Percentiles rank a stretch among this genome's conserved stretches.
These are phyloP conservation scores for Leishmania lainsoni DNA, from an alignment of 208 protist species.

Conservation along the genomic window DNA sequence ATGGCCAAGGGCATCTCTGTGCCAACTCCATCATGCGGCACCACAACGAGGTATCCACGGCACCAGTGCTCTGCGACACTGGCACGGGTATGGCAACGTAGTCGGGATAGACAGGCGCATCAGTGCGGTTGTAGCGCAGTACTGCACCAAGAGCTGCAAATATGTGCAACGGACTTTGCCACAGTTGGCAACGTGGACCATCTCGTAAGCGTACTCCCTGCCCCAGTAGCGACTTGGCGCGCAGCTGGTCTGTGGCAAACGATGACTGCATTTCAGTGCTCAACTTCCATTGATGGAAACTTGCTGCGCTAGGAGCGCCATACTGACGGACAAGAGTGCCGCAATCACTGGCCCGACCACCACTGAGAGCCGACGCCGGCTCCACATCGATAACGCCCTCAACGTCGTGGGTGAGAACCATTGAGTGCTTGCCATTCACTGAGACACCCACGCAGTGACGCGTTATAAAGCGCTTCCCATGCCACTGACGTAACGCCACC, in stretches of 20 bases:
- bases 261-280: not conserved
- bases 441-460: slow-evolving; percentile 75
- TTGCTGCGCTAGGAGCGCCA: not conserved
- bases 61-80: not conserved
- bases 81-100: not conserved
- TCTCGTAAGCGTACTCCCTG: not conserved
- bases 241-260: not conserved
- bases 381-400: slow-evolving; percentile 43
- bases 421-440: slow-evolving; percentile 58
- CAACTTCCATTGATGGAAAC: slow-evolving; percentile 9
- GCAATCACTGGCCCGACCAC: not conserved
- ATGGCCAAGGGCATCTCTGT: not conserved
- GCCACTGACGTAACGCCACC: slow-evolving; percentile 28
- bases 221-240: not conserved
- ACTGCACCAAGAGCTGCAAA: slow-evolving; percentile 46
- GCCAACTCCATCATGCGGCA: not conserved
- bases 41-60: not conserved
- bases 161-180: slow-evolving; percentile 43
- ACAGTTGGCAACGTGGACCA: slow-evolving; percentile 11
- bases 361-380: no score
- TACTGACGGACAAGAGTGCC: not conserved
- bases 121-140: slow-evolving; percentile 46
- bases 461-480: slow-evolving; percentile 40
- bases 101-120: slow-evolving; percentile 40
- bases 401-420: slow-evolving; percentile 53